Conservation (phyloP, 2,329 filamentous ascomycete species). For the Aspergillus sp. region DNA sequence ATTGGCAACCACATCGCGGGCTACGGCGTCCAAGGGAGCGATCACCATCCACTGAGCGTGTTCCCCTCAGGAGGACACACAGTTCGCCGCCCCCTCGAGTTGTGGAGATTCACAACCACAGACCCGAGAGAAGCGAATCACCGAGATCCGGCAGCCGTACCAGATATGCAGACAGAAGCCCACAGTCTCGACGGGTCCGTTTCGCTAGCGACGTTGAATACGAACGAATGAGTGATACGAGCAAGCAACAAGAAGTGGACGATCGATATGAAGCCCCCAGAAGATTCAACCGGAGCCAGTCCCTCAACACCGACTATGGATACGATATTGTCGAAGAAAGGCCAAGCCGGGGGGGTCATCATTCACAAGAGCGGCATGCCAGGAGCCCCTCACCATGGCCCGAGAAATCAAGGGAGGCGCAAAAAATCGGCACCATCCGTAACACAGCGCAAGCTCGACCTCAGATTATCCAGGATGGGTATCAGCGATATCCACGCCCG, state of each 20-base stretch:
- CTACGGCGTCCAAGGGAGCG: conserved; percentile 11
- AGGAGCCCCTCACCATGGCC: background rate
- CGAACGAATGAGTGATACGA: conserved; percentile 1
- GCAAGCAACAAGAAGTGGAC: too few relatives aligned
- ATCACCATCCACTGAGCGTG: conserved; percentile 13
- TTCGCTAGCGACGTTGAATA: conserved; percentile 12
- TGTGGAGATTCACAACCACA: conserved; percentile 10
- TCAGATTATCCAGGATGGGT: conserved; percentile 20
- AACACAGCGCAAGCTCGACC: conserved; percentile 6
- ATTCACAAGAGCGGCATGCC: background rate
- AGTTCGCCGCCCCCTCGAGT: background rate
- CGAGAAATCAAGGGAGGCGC: conserved; percentile 1
- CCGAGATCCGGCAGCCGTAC: background rate
- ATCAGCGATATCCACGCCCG: conserved; percentile 8
- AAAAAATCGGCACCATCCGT: background rate
- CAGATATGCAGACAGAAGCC: conserved; percentile 2
- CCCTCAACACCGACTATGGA: background rate
- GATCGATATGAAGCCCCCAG: too few relatives aligned
- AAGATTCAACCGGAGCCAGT: too few relatives aligned
- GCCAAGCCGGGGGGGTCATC: background rate
- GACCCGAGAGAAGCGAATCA: background rate
- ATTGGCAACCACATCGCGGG: background rate
- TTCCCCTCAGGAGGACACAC: conserved; percentile 6
- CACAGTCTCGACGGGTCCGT: conserved; percentile 9
- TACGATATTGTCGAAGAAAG: background rate